These are phyloP conservation scores for Boeremia exigua DNA, from an alignment of 2,329 filamentous ascomycete species.

Conservation along the genomic window DNA sequence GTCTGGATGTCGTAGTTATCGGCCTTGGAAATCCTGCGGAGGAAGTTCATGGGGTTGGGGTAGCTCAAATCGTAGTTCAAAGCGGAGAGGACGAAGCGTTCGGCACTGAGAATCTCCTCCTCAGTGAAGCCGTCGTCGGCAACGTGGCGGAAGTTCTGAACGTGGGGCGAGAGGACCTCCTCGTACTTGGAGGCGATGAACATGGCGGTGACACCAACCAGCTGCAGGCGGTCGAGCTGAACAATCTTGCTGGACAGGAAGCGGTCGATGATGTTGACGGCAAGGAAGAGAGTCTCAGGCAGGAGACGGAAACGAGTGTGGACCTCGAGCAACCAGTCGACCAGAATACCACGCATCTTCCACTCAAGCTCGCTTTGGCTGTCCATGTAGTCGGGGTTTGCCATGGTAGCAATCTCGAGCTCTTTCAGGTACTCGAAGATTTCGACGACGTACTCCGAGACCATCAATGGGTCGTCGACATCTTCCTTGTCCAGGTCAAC, in stretches of 20 bases:
- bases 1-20: constrained; percentile 99
- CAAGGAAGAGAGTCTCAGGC: constrained; percentile 94
- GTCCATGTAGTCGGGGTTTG: constrained; percentile 93
- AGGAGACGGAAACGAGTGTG: constrained; percentile 95
- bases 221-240: constrained; percentile 91
- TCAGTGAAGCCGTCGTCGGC: constrained; percentile 96
- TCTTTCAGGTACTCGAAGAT: constrained; percentile 96
- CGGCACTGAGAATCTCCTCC: constrained; percentile 94
- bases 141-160: constrained; percentile 95
- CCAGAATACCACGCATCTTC: constrained; percentile 96
- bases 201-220: constrained; percentile 98
- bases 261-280: constrained; percentile 97
- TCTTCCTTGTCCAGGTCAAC: constrained; percentile 84
- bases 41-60: constrained; percentile 99
- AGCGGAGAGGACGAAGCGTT: constrained; percentile 88
- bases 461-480: constrained; percentile 93
- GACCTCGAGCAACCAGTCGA: constrained; percentile 98
- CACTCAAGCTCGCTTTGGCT: constrained; percentile 95
- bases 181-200: constrained; percentile 99
- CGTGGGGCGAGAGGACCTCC: constrained; percentile 94
- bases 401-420: constrained; percentile 79
- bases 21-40: constrained; percentile 97
- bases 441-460: constrained; percentile 93
- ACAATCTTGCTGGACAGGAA: constrained; percentile 96
- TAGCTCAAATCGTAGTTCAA: constrained; percentile 98